These are phyloP conservation scores for Phytopythium litorale DNA, from an alignment of 352 stramenopile species.

Conservation along the genomic window DNA sequence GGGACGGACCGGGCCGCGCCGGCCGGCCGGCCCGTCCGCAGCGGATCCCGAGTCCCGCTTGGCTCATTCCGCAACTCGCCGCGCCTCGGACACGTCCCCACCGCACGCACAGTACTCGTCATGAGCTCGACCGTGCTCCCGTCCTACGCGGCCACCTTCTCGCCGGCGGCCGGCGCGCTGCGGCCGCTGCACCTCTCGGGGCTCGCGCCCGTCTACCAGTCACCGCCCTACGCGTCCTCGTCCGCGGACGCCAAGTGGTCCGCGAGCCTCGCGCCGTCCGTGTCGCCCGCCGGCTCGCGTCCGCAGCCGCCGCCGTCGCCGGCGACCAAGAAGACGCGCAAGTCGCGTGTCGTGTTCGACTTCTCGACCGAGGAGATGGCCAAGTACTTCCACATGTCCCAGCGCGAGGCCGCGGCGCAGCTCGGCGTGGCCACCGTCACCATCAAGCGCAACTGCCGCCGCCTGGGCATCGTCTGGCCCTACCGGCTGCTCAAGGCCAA, in stretches of 20 bases:
- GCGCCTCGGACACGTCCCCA: neutral
- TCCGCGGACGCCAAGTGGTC: slow-evolving; percentile 1
- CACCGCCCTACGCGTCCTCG: neutral
- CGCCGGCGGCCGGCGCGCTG: neutral
- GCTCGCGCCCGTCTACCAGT: neutral
- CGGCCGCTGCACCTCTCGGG: slow-evolving; percentile 4
- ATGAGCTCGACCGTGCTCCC: slow-evolving; percentile 9
- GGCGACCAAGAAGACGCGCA: slow-evolving; percentile 27
- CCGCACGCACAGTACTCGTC: neutral
- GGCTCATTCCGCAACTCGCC: slow-evolving; percentile 9
- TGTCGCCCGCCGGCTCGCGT: neutral
- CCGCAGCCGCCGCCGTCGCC: neutral
- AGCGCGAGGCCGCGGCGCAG: slow-evolving; percentile 45
- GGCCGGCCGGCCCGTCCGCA: neutral
- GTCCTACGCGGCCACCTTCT: slow-evolving; percentile 4
- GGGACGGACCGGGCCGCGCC: no score
- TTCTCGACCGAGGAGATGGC: slow-evolving; percentile 50
- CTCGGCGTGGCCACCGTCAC: slow-evolving; percentile 57
- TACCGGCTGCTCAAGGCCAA: slow-evolving; percentile 54
- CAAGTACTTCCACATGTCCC: slow-evolving; percentile 56
- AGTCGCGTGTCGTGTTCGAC: slow-evolving; percentile 52
- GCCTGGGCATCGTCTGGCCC: slow-evolving; percentile 53
- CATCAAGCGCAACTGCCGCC: slow-evolving; percentile 58
- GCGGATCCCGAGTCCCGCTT: neutral
- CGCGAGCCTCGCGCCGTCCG: neutral